A percentile compares a stretch with the other conserved stretches of the same genome.
phyloP scores from a whole-genome alignment of 225 moss, liverwort and hornwort genomes.

The Pseudoscleropodium purum region DNA sequence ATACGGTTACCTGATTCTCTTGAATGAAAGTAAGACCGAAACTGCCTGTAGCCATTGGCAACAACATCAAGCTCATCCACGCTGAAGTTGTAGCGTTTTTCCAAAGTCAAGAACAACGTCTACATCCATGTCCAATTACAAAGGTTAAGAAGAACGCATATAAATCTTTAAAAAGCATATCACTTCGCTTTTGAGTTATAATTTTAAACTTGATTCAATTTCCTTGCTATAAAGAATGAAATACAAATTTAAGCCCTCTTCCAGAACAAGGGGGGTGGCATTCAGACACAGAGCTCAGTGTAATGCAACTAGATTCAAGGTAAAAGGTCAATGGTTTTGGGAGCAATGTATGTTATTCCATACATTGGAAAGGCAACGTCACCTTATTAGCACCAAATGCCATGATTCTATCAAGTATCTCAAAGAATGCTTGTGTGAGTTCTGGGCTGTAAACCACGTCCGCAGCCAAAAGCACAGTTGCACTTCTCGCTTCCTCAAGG shows the following conservation, averaged over 20 bases:
- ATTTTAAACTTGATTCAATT: neutral
- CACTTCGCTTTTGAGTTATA: neutral
- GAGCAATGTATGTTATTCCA: neutral
- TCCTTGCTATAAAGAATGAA: neutral
- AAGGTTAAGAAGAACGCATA: neutral
- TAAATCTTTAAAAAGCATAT: neutral
- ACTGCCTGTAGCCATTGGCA: constrained; percentile 62
- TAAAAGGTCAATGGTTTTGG: neutral
- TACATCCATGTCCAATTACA: constrained; percentile 2
- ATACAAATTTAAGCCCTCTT: neutral
- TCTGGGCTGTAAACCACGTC: constrained; percentile 64
- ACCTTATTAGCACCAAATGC: constrained; percentile 39
- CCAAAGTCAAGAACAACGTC: constrained; percentile 66
- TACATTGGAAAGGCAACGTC: neutral
- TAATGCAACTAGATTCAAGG: neutral
- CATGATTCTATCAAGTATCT: constrained; percentile 54
- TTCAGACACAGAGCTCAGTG: neutral
- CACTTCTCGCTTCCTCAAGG: constrained; percentile 26
- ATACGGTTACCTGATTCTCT: constrained; percentile 1
- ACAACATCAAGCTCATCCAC: constrained; percentile 58
- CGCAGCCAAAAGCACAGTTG: constrained; percentile 59
- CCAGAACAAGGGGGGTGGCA: neutral
- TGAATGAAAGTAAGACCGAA: constrained; percentile 49
- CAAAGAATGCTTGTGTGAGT: constrained; percentile 60
- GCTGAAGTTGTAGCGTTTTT: constrained; percentile 87